Evolutionary conservation across 1,139 yeast genomes (phyloP).

Genomic region (Lodderomyces orthopsilosis): DNA sequence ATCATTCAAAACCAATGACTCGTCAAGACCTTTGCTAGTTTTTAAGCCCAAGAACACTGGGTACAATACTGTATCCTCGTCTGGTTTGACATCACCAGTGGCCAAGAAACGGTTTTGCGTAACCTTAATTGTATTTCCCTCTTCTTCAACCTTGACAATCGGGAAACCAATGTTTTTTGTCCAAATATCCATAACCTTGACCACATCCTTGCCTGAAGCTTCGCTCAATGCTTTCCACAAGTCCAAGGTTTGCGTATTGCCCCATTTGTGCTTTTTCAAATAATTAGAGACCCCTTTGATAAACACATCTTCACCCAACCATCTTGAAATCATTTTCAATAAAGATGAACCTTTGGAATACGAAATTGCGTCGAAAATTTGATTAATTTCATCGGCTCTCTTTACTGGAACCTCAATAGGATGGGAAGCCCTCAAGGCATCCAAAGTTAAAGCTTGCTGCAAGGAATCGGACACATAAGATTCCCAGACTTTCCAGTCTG

Average conservation of each 20-base stretch:
- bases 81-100: conserved; percentile 79
- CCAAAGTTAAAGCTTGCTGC: conserved; percentile 52
- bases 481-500: conserved; percentile 59
- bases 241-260: conserved; percentile 78
- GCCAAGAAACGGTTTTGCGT: conserved; percentile 76
- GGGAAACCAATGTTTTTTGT: conserved; percentile 85
- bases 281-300: conserved; percentile 73
- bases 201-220: conserved; percentile 77
- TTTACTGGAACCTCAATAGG: conserved; percentile 58
- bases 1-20: conserved; percentile 53
- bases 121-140: conserved; percentile 44
- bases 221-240: conserved; percentile 78
- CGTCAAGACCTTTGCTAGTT: conserved; percentile 65
- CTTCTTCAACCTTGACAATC: conserved; percentile 56
- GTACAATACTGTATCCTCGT: conserved; percentile 57
- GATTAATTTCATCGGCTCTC: conserved; percentile 54
- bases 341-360: conserved; percentile 83
- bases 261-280: conserved; percentile 71
- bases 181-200: conserved; percentile 78
- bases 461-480: conserved; percentile 51
- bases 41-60: conserved; percentile 83
- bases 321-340: conserved; percentile 69
- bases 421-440: conserved; percentile 53
- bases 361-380: conserved; percentile 59
- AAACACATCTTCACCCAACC: conserved; percentile 69